phyloP scores from a whole-genome alignment of 495 filamentous ascomycete genomes.

The Arthonia radiata region DNA sequence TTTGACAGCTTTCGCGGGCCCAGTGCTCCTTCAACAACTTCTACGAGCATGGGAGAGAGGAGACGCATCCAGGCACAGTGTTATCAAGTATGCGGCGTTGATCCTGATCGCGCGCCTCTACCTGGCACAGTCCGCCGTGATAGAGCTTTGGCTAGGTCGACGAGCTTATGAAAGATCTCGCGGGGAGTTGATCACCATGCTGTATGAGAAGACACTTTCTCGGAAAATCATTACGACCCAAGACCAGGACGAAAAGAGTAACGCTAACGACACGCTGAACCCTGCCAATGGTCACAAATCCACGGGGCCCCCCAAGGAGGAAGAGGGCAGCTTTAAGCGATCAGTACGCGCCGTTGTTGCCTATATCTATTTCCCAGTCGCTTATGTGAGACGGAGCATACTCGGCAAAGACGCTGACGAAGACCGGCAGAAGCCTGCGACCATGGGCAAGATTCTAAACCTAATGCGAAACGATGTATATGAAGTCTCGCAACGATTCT shows the following conservation, averaged over 20 bases:
- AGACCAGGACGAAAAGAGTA: constrained; percentile 6
- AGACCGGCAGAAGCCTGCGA: constrained; percentile 42
- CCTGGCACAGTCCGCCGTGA: constrained; percentile 36
- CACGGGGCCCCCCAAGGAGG: no score
- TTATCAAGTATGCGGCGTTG: constrained; percentile 40
- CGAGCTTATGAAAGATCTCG: constrained; percentile 55
- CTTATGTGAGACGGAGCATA: constrained; percentile 3
- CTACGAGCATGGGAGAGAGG: constrained; percentile 38
- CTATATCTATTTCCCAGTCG: no score
- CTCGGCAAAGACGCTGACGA: constrained; percentile 12
- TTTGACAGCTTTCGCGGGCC: constrained; percentile 27
- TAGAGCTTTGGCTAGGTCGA: constrained; percentile 49
- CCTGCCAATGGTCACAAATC: no score
- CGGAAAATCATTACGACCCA: constrained; percentile 40
- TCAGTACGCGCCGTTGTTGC: no score
- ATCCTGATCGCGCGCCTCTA: constrained; percentile 33
- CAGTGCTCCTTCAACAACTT: constrained; percentile 46
- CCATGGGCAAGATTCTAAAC: constrained; percentile 67
- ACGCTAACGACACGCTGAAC: constrained; percentile 11
- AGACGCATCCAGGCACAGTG: constrained; percentile 21
- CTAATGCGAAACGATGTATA: constrained; percentile 59
- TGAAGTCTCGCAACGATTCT: constrained; percentile 59
- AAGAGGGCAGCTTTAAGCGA: no score
- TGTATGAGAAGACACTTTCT: constrained; percentile 61
- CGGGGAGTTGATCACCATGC: constrained; percentile 69